Conservation (phyloP, 1,284 basidiomycete genomes). For the Boletellus deceptivus region DNA sequence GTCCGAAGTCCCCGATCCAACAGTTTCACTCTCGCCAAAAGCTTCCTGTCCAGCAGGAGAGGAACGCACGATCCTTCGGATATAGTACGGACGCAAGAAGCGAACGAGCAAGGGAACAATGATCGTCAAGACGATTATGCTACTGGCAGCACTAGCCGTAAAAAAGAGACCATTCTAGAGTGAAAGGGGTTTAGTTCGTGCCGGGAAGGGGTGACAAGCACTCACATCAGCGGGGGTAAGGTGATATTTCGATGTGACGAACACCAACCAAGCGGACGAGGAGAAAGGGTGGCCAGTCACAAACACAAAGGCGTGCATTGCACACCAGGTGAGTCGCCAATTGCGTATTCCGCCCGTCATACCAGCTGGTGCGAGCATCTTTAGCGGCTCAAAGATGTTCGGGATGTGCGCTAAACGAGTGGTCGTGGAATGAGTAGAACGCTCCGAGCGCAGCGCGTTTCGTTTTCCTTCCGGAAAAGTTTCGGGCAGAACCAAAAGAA, state of each 20-base stretch:
- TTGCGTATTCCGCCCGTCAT: constrained; percentile 24
- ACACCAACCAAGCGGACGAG: constrained; percentile 23
- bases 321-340: constrained; percentile 33
- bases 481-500: constrained; percentile 29
- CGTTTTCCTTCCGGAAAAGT: constrained; percentile 32
- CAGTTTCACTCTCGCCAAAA: neutral
- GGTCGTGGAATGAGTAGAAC: neutral
- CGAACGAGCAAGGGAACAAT: constrained; percentile 19
- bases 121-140: constrained; percentile 13
- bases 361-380: constrained; percentile 23
- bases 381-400: constrained; percentile 27
- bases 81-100: constrained; percentile 22
- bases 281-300: constrained; percentile 19
- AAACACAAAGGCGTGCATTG: constrained; percentile 25
- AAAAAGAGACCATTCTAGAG: constrained; percentile 28
- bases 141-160: constrained; percentile 8
- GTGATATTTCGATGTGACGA: constrained; percentile 25
- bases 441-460: constrained; percentile 14
- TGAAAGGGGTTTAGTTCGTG: constrained; percentile 1
- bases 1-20: constrained; percentile 26
- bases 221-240: constrained; percentile 28
- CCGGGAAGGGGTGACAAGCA: rapidly evolving
- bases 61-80: neutral
- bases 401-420: constrained; percentile 1
- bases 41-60: neutral